Conservation (phyloP, 2,329 filamentous ascomycete genomes). For the Botrytis paeoniae region DNA sequence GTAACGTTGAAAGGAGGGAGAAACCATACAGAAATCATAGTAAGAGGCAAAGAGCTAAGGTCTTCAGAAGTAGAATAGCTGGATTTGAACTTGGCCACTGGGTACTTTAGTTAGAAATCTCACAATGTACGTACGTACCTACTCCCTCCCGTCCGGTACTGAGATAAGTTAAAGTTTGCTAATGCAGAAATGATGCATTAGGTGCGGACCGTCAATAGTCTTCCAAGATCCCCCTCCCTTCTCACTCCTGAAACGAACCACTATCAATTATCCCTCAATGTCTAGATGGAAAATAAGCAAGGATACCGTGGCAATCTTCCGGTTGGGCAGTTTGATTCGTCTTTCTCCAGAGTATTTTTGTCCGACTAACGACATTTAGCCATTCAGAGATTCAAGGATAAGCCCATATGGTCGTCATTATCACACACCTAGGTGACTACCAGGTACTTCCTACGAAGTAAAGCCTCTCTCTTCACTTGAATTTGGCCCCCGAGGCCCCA, state of each 20-base stretch:
- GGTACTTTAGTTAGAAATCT: neutral
- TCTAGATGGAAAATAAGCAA: neutral
- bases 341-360: neutral
- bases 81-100: neutral
- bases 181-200: neutral
- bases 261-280: neutral
- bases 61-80: neutral
- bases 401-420: neutral
- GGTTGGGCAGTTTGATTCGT: neutral
- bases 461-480: neutral
- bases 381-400: neutral
- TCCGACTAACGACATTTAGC: neutral
- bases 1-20: neutral
- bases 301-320: neutral
- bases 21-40: neutral
- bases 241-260: neutral
- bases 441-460: neutral
- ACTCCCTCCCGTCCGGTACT: neutral
- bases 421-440: neutral
- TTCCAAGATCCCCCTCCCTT: neutral
- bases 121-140: neutral
- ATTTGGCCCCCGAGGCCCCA: neutral
- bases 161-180: neutral
- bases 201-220: neutral
- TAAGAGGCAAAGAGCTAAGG: neutral